Base-by-base conservation (phyloP, 805 yeast genomes). In the Starmerella davenportii region DNA sequence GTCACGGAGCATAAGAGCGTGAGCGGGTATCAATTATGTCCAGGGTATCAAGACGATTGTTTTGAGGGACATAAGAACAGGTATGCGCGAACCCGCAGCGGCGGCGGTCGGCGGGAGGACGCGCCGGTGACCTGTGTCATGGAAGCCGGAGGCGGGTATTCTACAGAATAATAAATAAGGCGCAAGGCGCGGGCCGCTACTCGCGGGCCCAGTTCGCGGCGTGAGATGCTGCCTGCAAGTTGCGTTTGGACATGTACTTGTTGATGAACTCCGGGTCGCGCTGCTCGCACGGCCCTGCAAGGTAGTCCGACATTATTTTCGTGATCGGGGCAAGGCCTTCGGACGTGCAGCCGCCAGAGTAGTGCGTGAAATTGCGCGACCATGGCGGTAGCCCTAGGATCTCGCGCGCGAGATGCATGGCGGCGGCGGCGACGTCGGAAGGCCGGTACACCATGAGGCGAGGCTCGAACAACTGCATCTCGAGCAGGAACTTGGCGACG, bases 241-340 rank as follows among this genome's bases (percentile, higher is more conserved):
- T 84, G 56, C 79, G 77, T 55, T 82, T 74, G 24, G 90, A 72
- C 35, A 93, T 87, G 56, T 90, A 90, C 61, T 90, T 90, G 55
- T 79, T 80, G 64, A 82, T 84, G 53, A 87, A 82, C 34, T 38
- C 43, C 21, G 39, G 39, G 56, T 82, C 94, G 53, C 81, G 93
- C 60, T 85, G 93, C 42, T 73, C 75, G 38, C 84, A 79, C 9
- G 93, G 93, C 34, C 76, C 68, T 32, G 74, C 71, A 18, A 63
- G 51, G 56, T 80, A 87, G 54, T 76, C 79, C 57, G 80, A 67
- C 45, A 87, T 70, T 63, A 77, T 66, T 45, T 72, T 74, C 41
- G 79, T 70, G 38, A 82, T 75, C 29, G 80, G 79, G 46, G 67
- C 66, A 57, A 90, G 58, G 49, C 79, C 84, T 31, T 65, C 68